phyloP scores from a whole-genome alignment of 2,329 filamentous ascomycete genomes.

The Alternaria sp. region DNA sequence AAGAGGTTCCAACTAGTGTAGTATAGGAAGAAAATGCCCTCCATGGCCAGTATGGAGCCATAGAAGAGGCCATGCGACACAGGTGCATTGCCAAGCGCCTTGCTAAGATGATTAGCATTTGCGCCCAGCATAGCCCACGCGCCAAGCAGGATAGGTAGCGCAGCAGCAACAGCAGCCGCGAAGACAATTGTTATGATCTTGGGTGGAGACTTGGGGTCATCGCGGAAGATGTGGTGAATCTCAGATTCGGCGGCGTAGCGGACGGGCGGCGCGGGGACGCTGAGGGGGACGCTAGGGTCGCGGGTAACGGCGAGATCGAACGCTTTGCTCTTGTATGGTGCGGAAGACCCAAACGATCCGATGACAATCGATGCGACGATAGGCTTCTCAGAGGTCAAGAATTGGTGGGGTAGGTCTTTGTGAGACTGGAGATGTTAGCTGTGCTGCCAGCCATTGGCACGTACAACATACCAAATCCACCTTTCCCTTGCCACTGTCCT shows the following conservation, averaged over 20 bases:
- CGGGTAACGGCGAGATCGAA: constrained; percentile 77
- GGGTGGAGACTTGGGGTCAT: constrained; percentile 81
- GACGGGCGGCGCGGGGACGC: constrained; percentile 71
- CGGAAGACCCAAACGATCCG: constrained; percentile 82
- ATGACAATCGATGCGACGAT: constrained; percentile 84
- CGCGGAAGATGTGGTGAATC: constrained; percentile 90
- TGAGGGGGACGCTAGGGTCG: constrained; percentile 68
- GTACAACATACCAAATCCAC: constrained; percentile 76
- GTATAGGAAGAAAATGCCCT: constrained; percentile 93
- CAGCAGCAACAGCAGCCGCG: constrained; percentile 73
- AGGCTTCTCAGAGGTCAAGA: constrained; percentile 72
- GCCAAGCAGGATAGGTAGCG: constrained; percentile 77
- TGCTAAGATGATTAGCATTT: constrained; percentile 79
- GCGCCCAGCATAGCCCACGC: constrained; percentile 82
- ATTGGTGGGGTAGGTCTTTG: constrained; percentile 86
- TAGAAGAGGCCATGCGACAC: constrained; percentile 86
- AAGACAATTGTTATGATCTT: constrained; percentile 83
- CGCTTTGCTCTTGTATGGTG: constrained; percentile 71
- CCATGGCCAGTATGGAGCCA: constrained; percentile 85
- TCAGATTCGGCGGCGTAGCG: constrained; percentile 85
- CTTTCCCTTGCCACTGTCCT: constrained; percentile 86
- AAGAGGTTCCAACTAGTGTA: constrained; percentile 93
- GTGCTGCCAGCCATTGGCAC: constrained; percentile 12
- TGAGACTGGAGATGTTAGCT: constrained; percentile 69
- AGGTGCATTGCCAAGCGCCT: constrained; percentile 79